phyloP scores from a whole-genome alignment of 2,329 filamentous ascomycete species.

The Microsporum audouinii region DNA sequence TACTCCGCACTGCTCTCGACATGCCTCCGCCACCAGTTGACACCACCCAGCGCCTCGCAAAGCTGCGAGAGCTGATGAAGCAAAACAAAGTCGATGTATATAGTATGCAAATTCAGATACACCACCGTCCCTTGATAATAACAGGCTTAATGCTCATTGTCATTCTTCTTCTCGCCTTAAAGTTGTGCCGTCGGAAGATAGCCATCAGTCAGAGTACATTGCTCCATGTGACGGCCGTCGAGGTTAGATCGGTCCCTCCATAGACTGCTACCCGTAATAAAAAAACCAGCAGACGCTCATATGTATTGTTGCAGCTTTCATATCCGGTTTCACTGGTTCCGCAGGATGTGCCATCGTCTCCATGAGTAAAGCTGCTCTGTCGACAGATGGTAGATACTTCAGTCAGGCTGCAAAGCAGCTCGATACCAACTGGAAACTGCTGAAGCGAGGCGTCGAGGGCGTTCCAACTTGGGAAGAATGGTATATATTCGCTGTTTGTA shows the following conservation, averaged over 20 bases:
- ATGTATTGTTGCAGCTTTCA: slow-evolving; percentile 50
- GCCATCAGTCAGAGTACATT: slow-evolving; percentile 96
- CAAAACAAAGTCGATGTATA: slow-evolving; percentile 82
- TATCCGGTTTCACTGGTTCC: slow-evolving; percentile 89
- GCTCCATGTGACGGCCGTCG: slow-evolving; percentile 86
- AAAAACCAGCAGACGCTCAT: neutral
- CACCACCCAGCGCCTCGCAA: slow-evolving; percentile 62
- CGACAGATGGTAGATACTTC: slow-evolving; percentile 95
- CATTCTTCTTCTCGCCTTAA: slow-evolving; percentile 31
- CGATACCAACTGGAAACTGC: slow-evolving; percentile 76
- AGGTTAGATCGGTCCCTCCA: slow-evolving; percentile 34
- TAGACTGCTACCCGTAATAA: neutral
- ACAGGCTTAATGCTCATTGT: slow-evolving; percentile 22
- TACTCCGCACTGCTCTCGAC: slow-evolving; percentile 33
- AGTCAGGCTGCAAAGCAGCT: slow-evolving; percentile 89
- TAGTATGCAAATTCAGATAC: slow-evolving; percentile 46
- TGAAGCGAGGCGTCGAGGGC: slow-evolving; percentile 88
- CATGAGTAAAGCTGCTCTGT: slow-evolving; percentile 71
- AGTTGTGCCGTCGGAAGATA: slow-evolving; percentile 96
- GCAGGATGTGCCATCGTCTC: slow-evolving; percentile 88
- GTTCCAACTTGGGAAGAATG: slow-evolving; percentile 98
- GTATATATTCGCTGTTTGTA: slow-evolving; percentile 36
- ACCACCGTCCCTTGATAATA: slow-evolving; percentile 7
- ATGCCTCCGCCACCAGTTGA: slow-evolving; percentile 60
- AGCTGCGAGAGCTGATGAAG: slow-evolving; percentile 76